Evolutionary conservation across 768 basidiomycete species (phyloP), one percentile per base, ranked within the genome.

Genomic region (Amylocystis lapponica): DNA sequence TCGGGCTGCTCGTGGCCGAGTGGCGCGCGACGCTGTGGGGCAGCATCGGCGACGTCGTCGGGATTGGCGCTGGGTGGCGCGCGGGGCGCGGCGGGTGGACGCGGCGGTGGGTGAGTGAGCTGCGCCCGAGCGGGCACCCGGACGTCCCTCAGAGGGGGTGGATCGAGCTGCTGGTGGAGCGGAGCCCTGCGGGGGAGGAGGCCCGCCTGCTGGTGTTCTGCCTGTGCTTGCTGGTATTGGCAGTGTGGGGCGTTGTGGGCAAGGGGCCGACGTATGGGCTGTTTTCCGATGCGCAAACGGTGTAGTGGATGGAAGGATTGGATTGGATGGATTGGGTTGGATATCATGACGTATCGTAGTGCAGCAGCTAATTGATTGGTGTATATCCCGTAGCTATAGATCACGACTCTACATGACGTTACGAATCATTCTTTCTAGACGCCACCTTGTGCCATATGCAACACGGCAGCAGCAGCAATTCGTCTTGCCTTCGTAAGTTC

Each of bases 151-250:
- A 66, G 47, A 61, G 62, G 30, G 70, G 71, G 9, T 49, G 76
- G 33, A 6, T 67, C 26, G 63, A 66, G 29, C 56, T 85, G 46
- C 42, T 83, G 23, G 52, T 75, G 23, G 84, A 86, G 60, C 67
- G 59, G 46, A 78, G 77, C 16, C 60, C 72, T 1, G 83, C 84
- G 19, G 84, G 84, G 5, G 81, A 86, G 55, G 84, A 86, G 60
- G 70, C 75, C 58, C 68, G 80, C 48, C 67, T 81, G 70, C 68
- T 81, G 27, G 19, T 75, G 36, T 77, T 79, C 52, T 79, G 74
- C 50, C 56, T 65, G 35, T 54, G 74, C 48, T 51, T 81, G 44
- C 64, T 76, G 14, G 56, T 65, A 37, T 61, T 80, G 46, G 75
- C 79, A 3, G 57, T 66, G 22, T 76, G 76, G 71, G 78, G 72